Percentiles rank a stretch among this genome's conserved stretches.
These are phyloP conservation scores for Xylaria sp. DNA, from an alignment of 2,329 filamentous ascomycete genomes.

Conservation along the genomic window DNA sequence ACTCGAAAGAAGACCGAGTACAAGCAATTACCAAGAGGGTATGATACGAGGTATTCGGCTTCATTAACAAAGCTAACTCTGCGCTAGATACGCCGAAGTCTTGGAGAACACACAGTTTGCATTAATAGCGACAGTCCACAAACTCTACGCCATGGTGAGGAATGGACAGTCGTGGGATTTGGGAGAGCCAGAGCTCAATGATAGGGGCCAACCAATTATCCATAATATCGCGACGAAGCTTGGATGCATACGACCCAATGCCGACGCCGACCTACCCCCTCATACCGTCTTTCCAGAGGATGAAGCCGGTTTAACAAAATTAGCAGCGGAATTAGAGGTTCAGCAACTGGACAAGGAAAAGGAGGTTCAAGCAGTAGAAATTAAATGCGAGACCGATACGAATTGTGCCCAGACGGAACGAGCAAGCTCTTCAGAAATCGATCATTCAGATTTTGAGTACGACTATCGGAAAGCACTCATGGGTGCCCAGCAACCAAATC, in stretches of 20 bases:
- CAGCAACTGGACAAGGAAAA: slow-evolving; percentile 56
- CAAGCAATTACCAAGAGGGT: slow-evolving; percentile 73
- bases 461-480: slow-evolving; percentile 64
- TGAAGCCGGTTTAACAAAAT: slow-evolving; percentile 66
- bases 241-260: slow-evolving; percentile 71
- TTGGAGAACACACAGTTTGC: slow-evolving; percentile 73
- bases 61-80: slow-evolving; percentile 22
- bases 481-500: slow-evolving; percentile 53
- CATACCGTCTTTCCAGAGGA: slow-evolving; percentile 71
- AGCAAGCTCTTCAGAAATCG: slow-evolving; percentile 65
- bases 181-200: slow-evolving; percentile 72
- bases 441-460: slow-evolving; percentile 66
- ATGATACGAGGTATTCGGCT: slow-evolving; percentile 44
- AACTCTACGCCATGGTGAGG: slow-evolving; percentile 72
- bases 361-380: slow-evolving; percentile 47
- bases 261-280: slow-evolving; percentile 68
- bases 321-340: slow-evolving; percentile 65
- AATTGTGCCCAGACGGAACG: slow-evolving; percentile 57
- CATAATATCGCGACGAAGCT: slow-evolving; percentile 74
- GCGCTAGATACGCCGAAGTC: slow-evolving; percentile 68
- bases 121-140: slow-evolving; percentile 72
- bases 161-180: slow-evolving; percentile 69
- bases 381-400: slow-evolving; percentile 53
- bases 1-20: slow-evolving; percentile 75
- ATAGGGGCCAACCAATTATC: slow-evolving; percentile 70